A percentile compares a stretch with the other conserved stretches of the same genome.
phyloP scores from a whole-genome alignment of 192 early-diverging fungal genomes.

The Ramicandelaber brevisporus region DNA sequence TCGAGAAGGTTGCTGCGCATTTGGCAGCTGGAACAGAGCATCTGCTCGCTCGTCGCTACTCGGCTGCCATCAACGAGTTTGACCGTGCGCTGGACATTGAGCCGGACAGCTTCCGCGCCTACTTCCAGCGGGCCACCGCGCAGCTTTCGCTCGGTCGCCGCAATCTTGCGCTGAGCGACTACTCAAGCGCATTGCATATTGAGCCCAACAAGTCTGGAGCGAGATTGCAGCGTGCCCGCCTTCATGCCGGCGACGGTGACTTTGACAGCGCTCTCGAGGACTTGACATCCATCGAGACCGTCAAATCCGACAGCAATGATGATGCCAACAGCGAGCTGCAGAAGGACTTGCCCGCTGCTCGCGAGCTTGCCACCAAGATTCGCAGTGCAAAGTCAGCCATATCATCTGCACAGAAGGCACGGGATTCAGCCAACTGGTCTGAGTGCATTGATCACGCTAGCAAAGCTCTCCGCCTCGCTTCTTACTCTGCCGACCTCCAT shows the following conservation, averaged over 20 bases:
- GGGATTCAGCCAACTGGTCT: conserved; percentile 10
- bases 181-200: conserved; percentile 45
- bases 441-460: conserved; percentile 23
- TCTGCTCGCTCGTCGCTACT: conserved; percentile 10
- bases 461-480: conserved; percentile 22
- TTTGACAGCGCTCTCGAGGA: conserved; percentile 34
- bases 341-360: too few relatives aligned
- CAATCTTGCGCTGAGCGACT: conserved; percentile 52
- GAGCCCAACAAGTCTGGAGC: conserved; percentile 64
- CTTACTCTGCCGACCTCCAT: conserved; percentile 25
- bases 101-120: conserved; percentile 59
- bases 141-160: conserved; percentile 49
- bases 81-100: conserved; percentile 30
- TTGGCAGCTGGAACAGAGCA: too few relatives aligned
- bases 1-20: too few relatives aligned
- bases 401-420: not conserved
- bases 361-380: not conserved
- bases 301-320: conserved; percentile 3
- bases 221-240: conserved; percentile 39
- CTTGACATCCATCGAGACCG: conserved; percentile 8
- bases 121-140: conserved; percentile 66
- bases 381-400: not conserved
- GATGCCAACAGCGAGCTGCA: too few relatives aligned
- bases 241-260: conserved; percentile 37
- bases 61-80: conserved; percentile 12